Percentiles rank a stretch among this genome's conserved stretches.
Evolutionary conservation across 306 rosid genomes (phyloP).

Genomic region (Sphenostylis stenocarpa): DNA sequence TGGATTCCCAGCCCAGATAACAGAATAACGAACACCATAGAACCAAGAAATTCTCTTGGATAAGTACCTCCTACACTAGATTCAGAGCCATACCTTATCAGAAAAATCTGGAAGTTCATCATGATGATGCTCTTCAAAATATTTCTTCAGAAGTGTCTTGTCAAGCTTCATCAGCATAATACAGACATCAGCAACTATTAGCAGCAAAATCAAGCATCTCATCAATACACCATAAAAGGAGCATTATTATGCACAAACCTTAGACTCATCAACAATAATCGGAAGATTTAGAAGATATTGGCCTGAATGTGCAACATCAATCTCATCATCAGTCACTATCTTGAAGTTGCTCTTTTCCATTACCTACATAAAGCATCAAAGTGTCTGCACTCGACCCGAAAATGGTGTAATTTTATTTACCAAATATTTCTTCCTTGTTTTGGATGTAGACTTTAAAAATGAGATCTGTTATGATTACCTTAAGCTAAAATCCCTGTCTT

Average conservation of each 20-base stretch:
- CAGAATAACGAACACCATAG: background rate
- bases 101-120: slow-evolving; percentile 76
- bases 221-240: background rate
- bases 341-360: slow-evolving; percentile 97
- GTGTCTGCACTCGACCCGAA: slow-evolving; percentile 13
- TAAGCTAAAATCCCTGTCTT: background rate
- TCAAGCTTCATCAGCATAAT: slow-evolving; percentile 67
- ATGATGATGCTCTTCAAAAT: slow-evolving; percentile 60
- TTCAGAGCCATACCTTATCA: slow-evolving; percentile 67
- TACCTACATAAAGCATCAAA: slow-evolving; percentile 50
- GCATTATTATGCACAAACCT: slow-evolving; percentile 53
- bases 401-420: background rate
- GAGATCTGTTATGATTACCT: background rate
- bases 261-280: slow-evolving; percentile 83
- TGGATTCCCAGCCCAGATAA: background rate
- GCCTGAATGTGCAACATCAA: slow-evolving; percentile 84
- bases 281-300: slow-evolving; percentile 97
- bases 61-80: slow-evolving; percentile 2
- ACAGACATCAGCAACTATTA: slow-evolving; percentile 26
- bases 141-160: slow-evolving; percentile 73
- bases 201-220: slow-evolving; percentile 38
- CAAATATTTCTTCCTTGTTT: slow-evolving; percentile 18
- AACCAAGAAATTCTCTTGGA: slow-evolving; percentile 17
- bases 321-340: slow-evolving; percentile 70
- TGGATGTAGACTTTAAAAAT: background rate